These are phyloP conservation scores for Triticum urartu DNA, from an alignment of 176 grass and related monocot species.

Conservation along the genomic window DNA sequence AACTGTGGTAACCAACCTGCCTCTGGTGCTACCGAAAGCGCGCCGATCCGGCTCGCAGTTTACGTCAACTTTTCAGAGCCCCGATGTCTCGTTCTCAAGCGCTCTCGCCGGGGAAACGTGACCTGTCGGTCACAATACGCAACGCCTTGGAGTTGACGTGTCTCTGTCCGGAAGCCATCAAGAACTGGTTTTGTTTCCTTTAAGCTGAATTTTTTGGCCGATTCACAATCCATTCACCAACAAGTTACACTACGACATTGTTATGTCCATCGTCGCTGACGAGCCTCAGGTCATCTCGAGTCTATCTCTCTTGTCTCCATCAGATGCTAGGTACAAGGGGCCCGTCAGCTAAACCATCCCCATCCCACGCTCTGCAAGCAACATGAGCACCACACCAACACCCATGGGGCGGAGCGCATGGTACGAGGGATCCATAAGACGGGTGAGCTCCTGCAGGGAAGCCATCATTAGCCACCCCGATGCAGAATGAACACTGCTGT, in stretches of 20 bases:
- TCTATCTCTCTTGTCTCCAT: background rate
- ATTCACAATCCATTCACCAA: background rate
- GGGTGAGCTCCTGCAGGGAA: background rate
- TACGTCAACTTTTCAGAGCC: background rate
- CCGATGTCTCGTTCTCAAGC: background rate
- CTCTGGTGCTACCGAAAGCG: too few species aligned
- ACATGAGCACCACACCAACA: conserved; percentile 53
- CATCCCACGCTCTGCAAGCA: conserved; percentile 43
- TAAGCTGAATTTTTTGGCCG: background rate
- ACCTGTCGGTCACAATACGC: background rate
- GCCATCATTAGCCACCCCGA: conserved; percentile 22
- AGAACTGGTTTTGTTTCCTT: background rate
- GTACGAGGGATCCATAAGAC: conserved; percentile 4
- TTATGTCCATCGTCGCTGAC: background rate
- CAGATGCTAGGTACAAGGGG: background rate
- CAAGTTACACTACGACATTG: background rate
- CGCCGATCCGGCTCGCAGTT: too few species aligned
- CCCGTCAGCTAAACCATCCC: conserved; percentile 42
- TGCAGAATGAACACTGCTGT: conserved; percentile 25
- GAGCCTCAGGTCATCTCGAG: background rate
- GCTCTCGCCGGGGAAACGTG: background rate
- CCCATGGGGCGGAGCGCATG: conserved; percentile 9
- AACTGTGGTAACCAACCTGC: background rate
- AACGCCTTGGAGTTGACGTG: background rate
- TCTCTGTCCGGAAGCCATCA: background rate